These are phyloP conservation scores for Metarhizium sp. DNA, from an alignment of 2,329 filamentous ascomycete genomes.

Conservation along the genomic window DNA sequence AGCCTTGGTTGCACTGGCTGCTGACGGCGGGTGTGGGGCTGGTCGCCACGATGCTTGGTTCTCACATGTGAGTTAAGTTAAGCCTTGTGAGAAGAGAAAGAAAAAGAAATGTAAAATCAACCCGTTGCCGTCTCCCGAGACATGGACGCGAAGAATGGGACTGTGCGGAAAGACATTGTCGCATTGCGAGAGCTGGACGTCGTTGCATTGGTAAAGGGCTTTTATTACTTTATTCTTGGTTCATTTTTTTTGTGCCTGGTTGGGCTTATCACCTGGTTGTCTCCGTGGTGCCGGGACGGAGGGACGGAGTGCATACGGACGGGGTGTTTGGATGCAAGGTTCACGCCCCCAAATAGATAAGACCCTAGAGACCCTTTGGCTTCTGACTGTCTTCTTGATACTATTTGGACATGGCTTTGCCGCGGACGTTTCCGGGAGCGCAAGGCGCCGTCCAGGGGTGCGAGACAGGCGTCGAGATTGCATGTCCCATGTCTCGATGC, in stretches of 20 bases:
- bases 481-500: too few relatives aligned
- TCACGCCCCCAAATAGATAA: too few relatives aligned
- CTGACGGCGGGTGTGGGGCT: too few relatives aligned
- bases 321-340: too few relatives aligned
- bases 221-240: too few relatives aligned
- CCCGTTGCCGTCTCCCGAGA: not conserved
- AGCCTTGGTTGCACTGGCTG: not conserved
- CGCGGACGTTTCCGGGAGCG: slow-evolving; percentile 2
- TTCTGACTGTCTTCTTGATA: too few relatives aligned
- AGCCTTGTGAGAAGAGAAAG: not conserved
- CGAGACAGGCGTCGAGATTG: not conserved
- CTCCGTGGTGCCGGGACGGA: too few relatives aligned
- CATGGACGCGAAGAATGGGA: not conserved
- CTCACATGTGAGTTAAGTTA: not conserved
- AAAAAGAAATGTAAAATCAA: not conserved
- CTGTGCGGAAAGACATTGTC: not conserved
- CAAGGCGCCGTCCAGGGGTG: not conserved
- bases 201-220: not conserved
- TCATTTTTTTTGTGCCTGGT: too few relatives aligned
- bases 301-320: too few relatives aligned
- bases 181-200: not conserved
- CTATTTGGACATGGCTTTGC: too few relatives aligned
- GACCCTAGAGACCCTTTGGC: too few relatives aligned
- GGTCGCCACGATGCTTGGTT: not conserved
- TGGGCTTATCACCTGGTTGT: too few relatives aligned